A percentile compares a stretch with the other conserved stretches of the same genome.
Evolutionary conservation across 2,329 filamentous ascomycete genomes (phyloP).

Genomic region (Aureobasidium subglaciale): DNA sequence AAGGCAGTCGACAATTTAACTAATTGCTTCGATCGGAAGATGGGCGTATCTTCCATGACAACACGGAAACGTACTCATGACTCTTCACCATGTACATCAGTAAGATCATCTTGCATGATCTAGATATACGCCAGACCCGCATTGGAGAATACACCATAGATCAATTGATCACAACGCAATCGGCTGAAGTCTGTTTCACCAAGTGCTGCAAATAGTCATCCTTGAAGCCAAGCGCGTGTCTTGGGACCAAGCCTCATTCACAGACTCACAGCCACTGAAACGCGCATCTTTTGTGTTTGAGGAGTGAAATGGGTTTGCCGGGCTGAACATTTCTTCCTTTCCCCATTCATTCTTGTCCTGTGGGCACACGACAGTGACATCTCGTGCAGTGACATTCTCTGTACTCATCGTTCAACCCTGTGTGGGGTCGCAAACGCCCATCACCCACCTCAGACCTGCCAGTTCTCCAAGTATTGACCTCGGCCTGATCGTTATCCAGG

Average conservation of each 20-base stretch:
- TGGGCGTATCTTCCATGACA: too few species aligned
- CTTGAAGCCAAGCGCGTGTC: neutral
- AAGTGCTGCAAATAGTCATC: neutral
- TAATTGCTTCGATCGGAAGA: too few species aligned
- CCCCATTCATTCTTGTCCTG: neutral
- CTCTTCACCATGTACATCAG: too few species aligned
- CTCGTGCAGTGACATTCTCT: neutral
- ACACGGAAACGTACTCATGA: too few species aligned
- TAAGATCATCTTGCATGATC: too few species aligned
- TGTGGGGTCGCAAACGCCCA: neutral
- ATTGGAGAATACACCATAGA: too few species aligned
- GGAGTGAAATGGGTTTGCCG: neutral
- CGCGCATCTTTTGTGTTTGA: neutral
- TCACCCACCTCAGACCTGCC: too few species aligned
- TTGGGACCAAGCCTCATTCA: conserved; percentile 10
- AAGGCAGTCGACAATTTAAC: too few species aligned
- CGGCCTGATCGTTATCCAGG: too few species aligned
- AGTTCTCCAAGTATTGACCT: too few species aligned
- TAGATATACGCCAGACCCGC: too few species aligned
- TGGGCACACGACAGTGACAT: neutral
- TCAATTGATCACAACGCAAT: neutral
- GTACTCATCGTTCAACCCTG: neutral
- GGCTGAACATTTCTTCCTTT: neutral
- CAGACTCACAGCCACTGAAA: conserved; percentile 11
- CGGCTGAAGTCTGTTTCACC: conserved; percentile 1